A percentile compares a stretch with the other conserved stretches of the same genome.
These are phyloP conservation scores for Coleophoma crateriformis DNA, from an alignment of 2,329 filamentous ascomycete species.

Conservation along the genomic window DNA sequence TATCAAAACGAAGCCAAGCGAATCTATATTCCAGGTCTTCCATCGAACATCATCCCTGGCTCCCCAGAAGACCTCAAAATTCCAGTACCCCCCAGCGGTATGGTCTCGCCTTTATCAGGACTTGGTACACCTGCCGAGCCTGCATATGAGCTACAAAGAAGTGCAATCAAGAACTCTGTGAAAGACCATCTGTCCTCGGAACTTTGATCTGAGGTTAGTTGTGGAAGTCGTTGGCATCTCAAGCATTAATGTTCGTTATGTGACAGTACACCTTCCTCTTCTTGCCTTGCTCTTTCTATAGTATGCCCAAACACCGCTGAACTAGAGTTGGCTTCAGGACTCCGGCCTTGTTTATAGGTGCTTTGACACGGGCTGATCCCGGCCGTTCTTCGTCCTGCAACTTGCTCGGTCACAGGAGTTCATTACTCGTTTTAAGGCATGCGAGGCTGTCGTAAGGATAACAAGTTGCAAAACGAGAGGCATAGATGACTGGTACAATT, in stretches of 20 bases:
- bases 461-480: too few relatives aligned
- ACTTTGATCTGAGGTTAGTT: neutral
- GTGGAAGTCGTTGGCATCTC: neutral
- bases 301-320: too few relatives aligned
- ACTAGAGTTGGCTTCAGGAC: too few relatives aligned
- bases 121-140: slow-evolving; percentile 16
- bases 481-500: too few relatives aligned
- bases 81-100: slow-evolving; percentile 58
- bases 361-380: too few relatives aligned
- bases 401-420: too few relatives aligned
- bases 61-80: slow-evolving; percentile 80
- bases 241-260: neutral
- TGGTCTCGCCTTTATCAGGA: slow-evolving; percentile 22
- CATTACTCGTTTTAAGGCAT: too few relatives aligned
- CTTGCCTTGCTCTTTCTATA: too few relatives aligned
- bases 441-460: too few relatives aligned
- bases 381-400: too few relatives aligned
- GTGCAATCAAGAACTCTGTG: neutral
- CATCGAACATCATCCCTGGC: slow-evolving; percentile 60
- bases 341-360: too few relatives aligned
- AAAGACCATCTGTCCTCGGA: neutral
- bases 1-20: slow-evolving; percentile 96
- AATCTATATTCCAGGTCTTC: slow-evolving; percentile 72
- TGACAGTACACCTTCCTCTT: neutral
- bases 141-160: slow-evolving; percentile 3